phyloP scores from a whole-genome alignment of 352 stramenopile species.

The Thalassiosira exigua region DNA sequence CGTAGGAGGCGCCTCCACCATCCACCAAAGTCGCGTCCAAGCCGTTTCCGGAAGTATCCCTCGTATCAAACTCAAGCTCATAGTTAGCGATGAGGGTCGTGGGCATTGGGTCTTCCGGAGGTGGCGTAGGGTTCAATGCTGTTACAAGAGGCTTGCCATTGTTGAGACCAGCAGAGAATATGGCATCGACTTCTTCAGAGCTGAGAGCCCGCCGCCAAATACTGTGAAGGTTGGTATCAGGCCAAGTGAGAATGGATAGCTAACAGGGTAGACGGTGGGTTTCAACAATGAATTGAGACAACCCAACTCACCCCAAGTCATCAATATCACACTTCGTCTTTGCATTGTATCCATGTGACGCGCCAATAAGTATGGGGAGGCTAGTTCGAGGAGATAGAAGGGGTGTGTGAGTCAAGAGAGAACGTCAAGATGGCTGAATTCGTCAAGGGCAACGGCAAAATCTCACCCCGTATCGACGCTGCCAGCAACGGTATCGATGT shows the following conservation, averaged over 20 bases:
- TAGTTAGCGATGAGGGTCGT: conserved; percentile 18
- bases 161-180: conserved; percentile 20
- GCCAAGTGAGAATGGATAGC: too few species aligned
- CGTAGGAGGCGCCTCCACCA: conserved; percentile 12
- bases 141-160: neutral
- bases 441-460: too few species aligned
- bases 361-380: conserved; percentile 17
- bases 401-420: too few species aligned
- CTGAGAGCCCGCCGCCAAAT: conserved; percentile 26
- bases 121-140: conserved; percentile 6
- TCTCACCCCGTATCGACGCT: conserved; percentile 14
- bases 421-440: too few species aligned
- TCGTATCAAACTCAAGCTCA: conserved; percentile 1
- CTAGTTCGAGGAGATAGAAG: too few species aligned
- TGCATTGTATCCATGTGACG: neutral
- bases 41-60: conserved; percentile 17
- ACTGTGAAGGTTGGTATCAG: too few species aligned
- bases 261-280: too few species aligned
- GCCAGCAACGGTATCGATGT: conserved; percentile 13
- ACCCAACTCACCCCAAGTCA: conserved; percentile 14
- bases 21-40: conserved; percentile 1
- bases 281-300: too few species aligned
- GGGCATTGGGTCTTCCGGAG: conserved; percentile 7
- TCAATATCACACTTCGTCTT: conserved; percentile 39
- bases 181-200: conserved; percentile 25